phyloP scores from a whole-genome alignment of 371 early-diverging fungal genomes.

The Mucor irregularis region DNA sequence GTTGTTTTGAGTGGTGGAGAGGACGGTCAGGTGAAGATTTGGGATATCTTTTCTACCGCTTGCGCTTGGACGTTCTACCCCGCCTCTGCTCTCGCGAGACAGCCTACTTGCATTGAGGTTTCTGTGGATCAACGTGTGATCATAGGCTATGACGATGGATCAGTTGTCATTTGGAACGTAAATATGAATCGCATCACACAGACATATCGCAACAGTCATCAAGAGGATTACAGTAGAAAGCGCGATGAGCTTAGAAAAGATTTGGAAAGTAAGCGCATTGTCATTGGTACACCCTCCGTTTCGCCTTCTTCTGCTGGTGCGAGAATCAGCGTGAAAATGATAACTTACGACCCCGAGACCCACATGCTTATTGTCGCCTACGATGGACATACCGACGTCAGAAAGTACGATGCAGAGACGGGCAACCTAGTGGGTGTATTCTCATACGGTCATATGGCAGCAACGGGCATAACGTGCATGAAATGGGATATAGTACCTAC shows the following conservation, averaged over 20 bases:
- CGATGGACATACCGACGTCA: slow-evolving; percentile 15
- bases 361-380: slow-evolving; percentile 34
- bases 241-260: background rate
- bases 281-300: slow-evolving; percentile 20
- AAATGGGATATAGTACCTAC: slow-evolving; percentile 34
- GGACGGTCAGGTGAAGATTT: slow-evolving; percentile 42
- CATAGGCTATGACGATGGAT: slow-evolving; percentile 46
- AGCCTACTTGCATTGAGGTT: slow-evolving; percentile 29
- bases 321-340: slow-evolving; percentile 17
- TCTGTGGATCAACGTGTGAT: slow-evolving; percentile 29
- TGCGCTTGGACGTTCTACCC: slow-evolving; percentile 31
- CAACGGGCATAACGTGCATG: slow-evolving; percentile 34
- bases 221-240: background rate
- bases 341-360: slow-evolving; percentile 30
- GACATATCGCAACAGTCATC: slow-evolving; percentile 7
- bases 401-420: slow-evolving; percentile 28
- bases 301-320: too few relatives aligned
- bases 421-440: slow-evolving; percentile 31
- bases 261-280: slow-evolving; percentile 9
- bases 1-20: slow-evolving; percentile 45
- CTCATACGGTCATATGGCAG: slow-evolving; percentile 26
- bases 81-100: slow-evolving; percentile 11
- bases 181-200: slow-evolving; percentile 22
- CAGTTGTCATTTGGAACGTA: slow-evolving; percentile 39
- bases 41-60: slow-evolving; percentile 32